phyloP scores from a whole-genome alignment of 495 filamentous ascomycete genomes.

The Neurospora sp. region DNA sequence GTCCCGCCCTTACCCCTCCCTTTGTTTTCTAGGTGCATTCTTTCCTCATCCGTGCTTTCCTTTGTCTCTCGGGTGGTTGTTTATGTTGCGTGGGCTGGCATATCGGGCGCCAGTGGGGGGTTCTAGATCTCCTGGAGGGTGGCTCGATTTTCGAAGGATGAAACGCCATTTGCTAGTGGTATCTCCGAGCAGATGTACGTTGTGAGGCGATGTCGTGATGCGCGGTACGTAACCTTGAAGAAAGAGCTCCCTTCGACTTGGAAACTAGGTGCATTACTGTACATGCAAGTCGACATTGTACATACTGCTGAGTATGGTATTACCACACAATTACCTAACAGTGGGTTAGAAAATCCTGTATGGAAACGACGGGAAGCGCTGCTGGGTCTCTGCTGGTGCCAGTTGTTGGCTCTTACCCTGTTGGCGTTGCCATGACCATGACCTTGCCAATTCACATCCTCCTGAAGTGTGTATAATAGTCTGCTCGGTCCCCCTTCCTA shows the following conservation, averaged over 20 bases:
- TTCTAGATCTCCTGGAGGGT: not conserved
- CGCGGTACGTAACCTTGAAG: not conserved
- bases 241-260: not conserved
- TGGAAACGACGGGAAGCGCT: not conserved
- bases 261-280: not conserved
- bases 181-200: not conserved
- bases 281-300: not conserved
- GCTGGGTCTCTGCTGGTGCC: not conserved
- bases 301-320: not conserved
- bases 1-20: not conserved
- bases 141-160: not conserved
- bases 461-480: not conserved
- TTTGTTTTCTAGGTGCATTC: not conserved
- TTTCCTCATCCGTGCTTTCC: not conserved
- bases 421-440: not conserved
- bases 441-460: not conserved
- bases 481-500: not conserved
- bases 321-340: not conserved
- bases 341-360: not conserved
- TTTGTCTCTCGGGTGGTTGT: not conserved
- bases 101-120: not conserved
- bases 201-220: not conserved
- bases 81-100: not conserved
- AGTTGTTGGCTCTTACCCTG: not conserved
- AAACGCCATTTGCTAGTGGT: not conserved